Base-by-base conservation (phyloP, 208 protist genomes). In the Trypanosoma theileri region DNA sequence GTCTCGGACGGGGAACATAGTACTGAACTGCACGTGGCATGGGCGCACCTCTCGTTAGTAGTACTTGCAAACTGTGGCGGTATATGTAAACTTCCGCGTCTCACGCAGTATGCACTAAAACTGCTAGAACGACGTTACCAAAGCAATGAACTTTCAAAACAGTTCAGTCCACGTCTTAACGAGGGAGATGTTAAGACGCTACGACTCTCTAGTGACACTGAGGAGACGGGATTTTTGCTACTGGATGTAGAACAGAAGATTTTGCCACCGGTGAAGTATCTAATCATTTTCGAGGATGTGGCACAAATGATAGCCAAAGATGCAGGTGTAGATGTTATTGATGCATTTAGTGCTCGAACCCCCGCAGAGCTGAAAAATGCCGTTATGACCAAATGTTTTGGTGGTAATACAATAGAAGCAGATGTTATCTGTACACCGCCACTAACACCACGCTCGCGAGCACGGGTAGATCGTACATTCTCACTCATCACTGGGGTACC, bases 1-100 rank as follows among this genome's bases (percentile, higher is more conserved):
- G 52, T 88, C 71, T 58, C 16, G 28, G 35, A 50, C 0, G 10
- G 10, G 7, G 54, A 72, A 26, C 35, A 40, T 41, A 58, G 22
- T 40, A 51, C 66, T 2, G 74, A 81, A 31, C 17, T 67, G 35
- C n/a, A 64, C 65, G 14, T 60, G 11, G 87, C 87, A 45, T 93
- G 84, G 87, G 75, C 89, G 58, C 87, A 93, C 63, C 75, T 88
- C 63, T 71, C 85, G 44, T 59, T 80, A 3, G 80, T 69, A 13
- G 60, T 80, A 12, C 73, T 93, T 28, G 72, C 77, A 13, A 79
- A 77, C 67, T 77, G 60, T 24, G 84, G 84, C 14, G 62, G 66
- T 59, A 50, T 85, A 10, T 81, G 80, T 59, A 61, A 57, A 9
- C 51, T 86, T 13, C 78, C 81, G 0, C 80, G 81, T 41, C 63